phyloP scores from a whole-genome alignment of 805 yeast genomes.

The Candida piceae region DNA sequence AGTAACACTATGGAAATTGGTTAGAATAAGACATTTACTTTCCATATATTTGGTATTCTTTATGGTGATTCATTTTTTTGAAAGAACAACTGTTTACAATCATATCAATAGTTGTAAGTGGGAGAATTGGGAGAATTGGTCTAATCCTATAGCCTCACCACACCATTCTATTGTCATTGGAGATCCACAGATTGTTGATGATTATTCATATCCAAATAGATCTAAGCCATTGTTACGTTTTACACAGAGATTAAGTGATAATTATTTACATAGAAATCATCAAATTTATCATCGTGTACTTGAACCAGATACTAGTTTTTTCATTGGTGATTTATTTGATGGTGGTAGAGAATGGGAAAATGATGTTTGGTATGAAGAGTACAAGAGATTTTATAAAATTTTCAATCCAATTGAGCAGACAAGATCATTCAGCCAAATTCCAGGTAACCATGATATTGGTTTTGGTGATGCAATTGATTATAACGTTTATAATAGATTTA shows the following conservation, averaged over 20 bases:
- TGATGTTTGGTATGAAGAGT: constrained; percentile 59
- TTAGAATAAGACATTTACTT: constrained; percentile 19
- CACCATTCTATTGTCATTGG: constrained; percentile 52
- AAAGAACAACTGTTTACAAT: constrained; percentile 43
- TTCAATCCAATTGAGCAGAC: constrained; percentile 42
- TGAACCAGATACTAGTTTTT: constrained; percentile 71
- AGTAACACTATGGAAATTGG: too few relatives aligned
- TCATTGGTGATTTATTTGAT: constrained; percentile 89
- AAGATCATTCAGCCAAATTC: constrained; percentile 42
- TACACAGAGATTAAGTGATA: constrained; percentile 62
- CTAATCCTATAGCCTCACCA: constrained; percentile 20
- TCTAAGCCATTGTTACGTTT: constrained; percentile 46
- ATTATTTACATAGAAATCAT: constrained; percentile 77
- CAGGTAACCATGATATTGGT: constrained; percentile 97
- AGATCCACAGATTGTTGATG: constrained; percentile 92
- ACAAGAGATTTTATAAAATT: constrained; percentile 55
- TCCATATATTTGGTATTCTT: constrained; percentile 37
- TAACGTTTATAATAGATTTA: constrained; percentile 56
- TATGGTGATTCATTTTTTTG: constrained; percentile 44
- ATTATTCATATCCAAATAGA: constrained; percentile 77
- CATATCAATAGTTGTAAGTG: constrained; percentile 52
- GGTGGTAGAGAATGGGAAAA: constrained; percentile 64
- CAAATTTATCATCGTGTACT: constrained; percentile 49
- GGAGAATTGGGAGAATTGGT: constrained; percentile 65
- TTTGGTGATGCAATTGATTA: constrained; percentile 68